Evolutionary conservation across 306 rosid species (phyloP).

Genomic region (Cucurbita argyrosperma): DNA sequence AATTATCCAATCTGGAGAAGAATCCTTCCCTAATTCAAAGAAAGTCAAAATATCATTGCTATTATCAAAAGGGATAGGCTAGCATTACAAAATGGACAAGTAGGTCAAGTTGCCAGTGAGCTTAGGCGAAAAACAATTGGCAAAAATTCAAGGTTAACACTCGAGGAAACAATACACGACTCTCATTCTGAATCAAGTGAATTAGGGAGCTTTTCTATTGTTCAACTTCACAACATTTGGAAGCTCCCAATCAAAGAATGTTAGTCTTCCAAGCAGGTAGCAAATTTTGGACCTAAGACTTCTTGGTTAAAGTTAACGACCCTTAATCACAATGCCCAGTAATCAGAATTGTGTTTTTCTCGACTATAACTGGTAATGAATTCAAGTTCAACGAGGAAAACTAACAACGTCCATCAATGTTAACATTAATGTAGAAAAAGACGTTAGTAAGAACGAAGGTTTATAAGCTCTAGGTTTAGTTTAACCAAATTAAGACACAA

Average conservation of each 20-base stretch:
- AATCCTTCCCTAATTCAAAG: conserved; percentile 65
- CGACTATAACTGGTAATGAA: neutral
- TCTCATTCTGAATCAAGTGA: neutral
- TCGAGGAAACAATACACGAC: neutral
- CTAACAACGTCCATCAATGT: neutral
- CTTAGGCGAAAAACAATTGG: neutral
- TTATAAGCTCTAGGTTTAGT: neutral
- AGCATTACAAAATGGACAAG: neutral
- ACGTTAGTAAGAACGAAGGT: neutral
- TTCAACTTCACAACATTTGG: neutral
- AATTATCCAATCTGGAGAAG: conserved; percentile 43
- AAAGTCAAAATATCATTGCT: conserved; percentile 7
- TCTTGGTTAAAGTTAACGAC: neutral
- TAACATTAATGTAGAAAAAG: neutral
- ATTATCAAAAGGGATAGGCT: neutral
- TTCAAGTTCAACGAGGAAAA: neutral
- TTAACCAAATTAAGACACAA: neutral
- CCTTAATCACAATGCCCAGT: neutral
- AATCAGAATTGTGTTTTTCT: neutral
- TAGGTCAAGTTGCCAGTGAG: neutral
- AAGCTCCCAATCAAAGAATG: neutral
- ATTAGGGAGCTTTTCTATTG: neutral
- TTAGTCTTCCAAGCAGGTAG: neutral
- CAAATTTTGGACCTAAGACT: neutral
- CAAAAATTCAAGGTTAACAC: neutral